Percentiles rank a stretch among this genome's conserved stretches.
phyloP scores from a whole-genome alignment of 352 stramenopile species.

The Globisporangium orthogonon region DNA sequence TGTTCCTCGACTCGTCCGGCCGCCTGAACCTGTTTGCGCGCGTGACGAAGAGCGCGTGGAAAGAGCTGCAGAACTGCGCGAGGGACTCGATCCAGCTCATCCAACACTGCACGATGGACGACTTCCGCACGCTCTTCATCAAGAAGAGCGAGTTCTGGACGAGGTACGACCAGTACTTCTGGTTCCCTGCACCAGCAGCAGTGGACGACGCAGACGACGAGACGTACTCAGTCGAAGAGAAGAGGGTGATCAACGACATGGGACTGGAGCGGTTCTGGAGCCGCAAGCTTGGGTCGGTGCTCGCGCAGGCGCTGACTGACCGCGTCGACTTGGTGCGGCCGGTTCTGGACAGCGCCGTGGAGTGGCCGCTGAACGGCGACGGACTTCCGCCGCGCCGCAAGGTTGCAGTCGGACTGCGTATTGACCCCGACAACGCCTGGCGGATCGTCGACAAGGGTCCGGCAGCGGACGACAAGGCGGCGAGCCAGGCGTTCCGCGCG shows the following conservation, averaged over 20 bases:
- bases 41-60: constrained; percentile 56
- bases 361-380: constrained; percentile 46
- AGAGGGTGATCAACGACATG: constrained; percentile 64
- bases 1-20: constrained; percentile 73
- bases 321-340: constrained; percentile 60
- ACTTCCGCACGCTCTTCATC: constrained; percentile 80
- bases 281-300: constrained; percentile 38
- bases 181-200: constrained; percentile 45
- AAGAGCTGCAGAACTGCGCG: constrained; percentile 58
- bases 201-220: constrained; percentile 55
- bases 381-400: constrained; percentile 37
- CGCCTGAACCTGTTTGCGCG: constrained; percentile 72
- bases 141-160: constrained; percentile 79
- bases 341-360: constrained; percentile 27
- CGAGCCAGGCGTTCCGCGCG: constrained; percentile 62
- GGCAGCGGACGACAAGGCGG: constrained; percentile 69
- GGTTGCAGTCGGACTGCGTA: constrained; percentile 72
- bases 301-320: constrained; percentile 55
- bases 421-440: constrained; percentile 69
- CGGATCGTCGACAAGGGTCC: constrained; percentile 89
- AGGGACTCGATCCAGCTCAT: constrained; percentile 54
- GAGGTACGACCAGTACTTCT: constrained; percentile 84
- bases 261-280: constrained; percentile 69
- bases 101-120: constrained; percentile 58
- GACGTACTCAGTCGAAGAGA: constrained; percentile 63